Conservation (phyloP, 371 early-diverging fungal genomes). For the Coemansia sp. region DNA sequence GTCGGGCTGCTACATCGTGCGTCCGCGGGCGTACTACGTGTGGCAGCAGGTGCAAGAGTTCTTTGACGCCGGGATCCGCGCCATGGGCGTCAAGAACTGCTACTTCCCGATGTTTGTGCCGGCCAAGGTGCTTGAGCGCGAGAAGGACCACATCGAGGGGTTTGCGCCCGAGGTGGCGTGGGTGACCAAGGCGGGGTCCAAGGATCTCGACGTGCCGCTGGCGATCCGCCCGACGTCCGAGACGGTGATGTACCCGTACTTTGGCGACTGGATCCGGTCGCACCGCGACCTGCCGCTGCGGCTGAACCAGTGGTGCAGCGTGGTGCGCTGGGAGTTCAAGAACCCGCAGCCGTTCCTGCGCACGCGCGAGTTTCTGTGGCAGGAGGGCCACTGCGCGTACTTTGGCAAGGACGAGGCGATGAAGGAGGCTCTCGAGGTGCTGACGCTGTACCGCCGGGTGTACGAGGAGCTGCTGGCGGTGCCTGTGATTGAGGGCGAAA, state of each 20-base stretch:
- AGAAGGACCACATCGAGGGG: conserved; percentile 99
- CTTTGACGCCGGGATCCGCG: conserved; percentile 90
- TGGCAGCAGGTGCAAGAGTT: conserved; percentile 97
- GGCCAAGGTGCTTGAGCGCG: conserved; percentile 85
- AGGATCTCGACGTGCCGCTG: conserved; percentile 94
- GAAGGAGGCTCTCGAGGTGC: conserved; percentile 87
- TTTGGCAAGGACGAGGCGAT: conserved; percentile 91
- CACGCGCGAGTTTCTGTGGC: conserved; percentile 99
- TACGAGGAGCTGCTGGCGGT: conserved; percentile 99
- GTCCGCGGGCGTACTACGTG: conserved; percentile 96
- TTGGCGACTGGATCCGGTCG: conserved; percentile 98
- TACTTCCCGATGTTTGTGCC: conserved; percentile 99
- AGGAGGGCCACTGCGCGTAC: conserved; percentile 99
- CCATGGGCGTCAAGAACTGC: conserved; percentile 95
- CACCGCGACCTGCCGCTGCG: conserved; percentile 99
- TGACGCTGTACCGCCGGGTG: conserved; percentile 95
- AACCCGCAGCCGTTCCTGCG: conserved; percentile 99
- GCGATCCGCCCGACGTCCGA: conserved; percentile 99
- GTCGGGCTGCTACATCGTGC: conserved; percentile 99
- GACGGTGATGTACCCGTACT: conserved; percentile 99
- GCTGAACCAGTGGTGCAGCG: conserved; percentile 99
- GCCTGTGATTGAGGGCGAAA: conserved; percentile 98
- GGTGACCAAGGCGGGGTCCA: conserved; percentile 98
- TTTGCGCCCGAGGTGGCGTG: conserved; percentile 99
- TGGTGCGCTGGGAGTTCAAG: conserved; percentile 99